Conservation (phyloP, 2,329 filamentous ascomycete genomes). For the Colletotrichum navitas region DNA sequence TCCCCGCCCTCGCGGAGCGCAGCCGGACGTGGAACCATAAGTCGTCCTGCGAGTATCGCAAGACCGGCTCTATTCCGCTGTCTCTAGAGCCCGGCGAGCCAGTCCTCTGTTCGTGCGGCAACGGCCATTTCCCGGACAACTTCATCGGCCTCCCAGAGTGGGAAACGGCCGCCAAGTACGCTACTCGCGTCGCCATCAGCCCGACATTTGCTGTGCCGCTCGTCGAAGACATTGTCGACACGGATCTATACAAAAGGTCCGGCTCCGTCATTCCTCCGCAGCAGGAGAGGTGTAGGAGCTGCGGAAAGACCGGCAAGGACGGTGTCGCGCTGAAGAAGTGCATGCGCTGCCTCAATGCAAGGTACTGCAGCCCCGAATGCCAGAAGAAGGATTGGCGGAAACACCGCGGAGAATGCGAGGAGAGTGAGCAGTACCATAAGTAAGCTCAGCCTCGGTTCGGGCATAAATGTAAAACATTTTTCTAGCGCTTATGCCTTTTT, state of each 20-base stretch:
- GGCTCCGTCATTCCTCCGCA: background rate
- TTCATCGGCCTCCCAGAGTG: conserved; percentile 59
- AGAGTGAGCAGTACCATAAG: conserved; percentile 18
- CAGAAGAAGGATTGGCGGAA: conserved; percentile 68
- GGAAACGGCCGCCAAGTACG: conserved; percentile 55
- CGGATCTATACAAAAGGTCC: conserved; percentile 5
- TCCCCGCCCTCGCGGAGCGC: conserved; percentile 61
- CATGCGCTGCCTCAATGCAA: conserved; percentile 56
- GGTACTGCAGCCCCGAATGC: conserved; percentile 66
- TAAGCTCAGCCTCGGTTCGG: background rate
- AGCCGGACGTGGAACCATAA: conserved; percentile 62
- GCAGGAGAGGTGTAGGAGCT: conserved; percentile 53
- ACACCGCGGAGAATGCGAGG: conserved; percentile 59
- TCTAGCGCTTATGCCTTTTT: background rate
- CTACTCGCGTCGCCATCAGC: conserved; percentile 70
- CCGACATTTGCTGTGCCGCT: conserved; percentile 61
- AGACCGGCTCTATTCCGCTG: conserved; percentile 53
- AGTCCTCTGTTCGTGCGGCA: conserved; percentile 61
- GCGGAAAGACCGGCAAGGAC: conserved; percentile 50
- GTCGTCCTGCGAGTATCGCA: conserved; percentile 58
- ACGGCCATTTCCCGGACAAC: conserved; percentile 55
- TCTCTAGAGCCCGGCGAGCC: conserved; percentile 51
- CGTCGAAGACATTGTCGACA: conserved; percentile 56
- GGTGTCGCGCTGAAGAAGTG: conserved; percentile 58
- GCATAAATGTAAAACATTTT: background rate